Evolutionary conservation across 768 basidiomycete species (phyloP), one percentile per base, ranked within the genome.

Genomic region (Boletellus emodensis): DNA sequence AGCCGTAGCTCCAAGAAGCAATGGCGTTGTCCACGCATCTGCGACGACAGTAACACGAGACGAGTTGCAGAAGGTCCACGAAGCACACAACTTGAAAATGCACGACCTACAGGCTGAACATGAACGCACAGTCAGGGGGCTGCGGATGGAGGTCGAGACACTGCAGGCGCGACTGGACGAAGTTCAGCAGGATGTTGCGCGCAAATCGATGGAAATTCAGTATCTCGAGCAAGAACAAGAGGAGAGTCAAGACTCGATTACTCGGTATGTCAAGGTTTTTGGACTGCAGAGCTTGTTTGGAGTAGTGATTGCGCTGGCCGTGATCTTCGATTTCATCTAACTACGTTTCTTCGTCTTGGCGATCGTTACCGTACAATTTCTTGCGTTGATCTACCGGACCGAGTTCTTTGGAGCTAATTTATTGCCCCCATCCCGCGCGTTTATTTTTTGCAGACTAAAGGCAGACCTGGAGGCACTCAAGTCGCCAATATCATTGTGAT

Each of bases 1-100:
- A 2, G 56, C 69, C n/a, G 64, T 72, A 26, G 63, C 78, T 3
- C 77, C 82, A 4, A 83, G 79, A 67, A 78, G 68, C 53, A 87
- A 85, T 53, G 83, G 81, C 13, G 69, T 64, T 1, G 61, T 67
- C 18, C 63, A 69, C 37, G 59, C 65, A 17, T 65, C 71, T 37
- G 64, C 75, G 32, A 67, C 73, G 41, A 55, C 65, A 20, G 81
- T 90, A 8, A 80, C 87, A 33, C 84, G 82, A 58, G 89, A 90
- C 55, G 90, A 93, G 49, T 69, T 94, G 36, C 81, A 83, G 63
- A 79, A 76, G 61, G 69, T 89, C 61, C 87, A 93, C 56, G 86
- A 90, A 65, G 91, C 91, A 6, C 91, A 94, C 66, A 88, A 87
- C 63, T 73, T 85, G 54, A 92, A 86, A 72, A 64, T 94, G 56